Base-by-base conservation (phyloP, 1,139 yeast species). In the Spathaspora sp. region DNA sequence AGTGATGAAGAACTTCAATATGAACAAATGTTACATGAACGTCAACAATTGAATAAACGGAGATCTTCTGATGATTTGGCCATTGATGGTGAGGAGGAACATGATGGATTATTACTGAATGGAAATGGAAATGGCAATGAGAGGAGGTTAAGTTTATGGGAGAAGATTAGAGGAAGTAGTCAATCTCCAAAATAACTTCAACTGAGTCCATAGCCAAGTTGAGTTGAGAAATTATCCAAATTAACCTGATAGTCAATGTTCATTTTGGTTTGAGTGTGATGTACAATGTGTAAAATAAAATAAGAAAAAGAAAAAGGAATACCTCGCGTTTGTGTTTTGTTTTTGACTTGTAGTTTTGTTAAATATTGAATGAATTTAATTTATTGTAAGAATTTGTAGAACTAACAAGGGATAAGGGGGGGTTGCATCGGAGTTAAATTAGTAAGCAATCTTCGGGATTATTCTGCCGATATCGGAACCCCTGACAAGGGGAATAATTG, bases 1-100 rank as follows among this genome's bases (percentile, higher is more conserved):
- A 67, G 72, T 51, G 79, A 74, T 45, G 68, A 63, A 24, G 78
- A 73, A 36, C 49, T 31, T 31, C 36, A 31, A 31, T 31, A 31
- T 31, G 36, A 31, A 31, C 36, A 43, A 31, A 31, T 11, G 18
- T 18, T 34, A 27, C 33, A 34, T 31, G 36, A 31, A 31, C 36
- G 18, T n/a, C n/a, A n/a, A 31, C 36, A 31, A 31, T 31, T 31
- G 15, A 4, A 13, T 15, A 31, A 31, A 15, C n/a, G 15, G 18
- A 31, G 18, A 13, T 31, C 36, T n/a, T 8, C 10, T 11, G 36
- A 20, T 20, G 39, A 24, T 37, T 5, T 3, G 6, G 39, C 13
- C 3, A 24, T 37, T 20, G 24, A 37, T 5, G 39, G 11, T 6
- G 26, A 37, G 2, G 26, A 37, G 10, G 26, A 37, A 13, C 16